Evolutionary conservation across 306 rosid species (phyloP), one percentile per base, ranked within the genome.

Genomic region (Lathyrus sativus): DNA sequence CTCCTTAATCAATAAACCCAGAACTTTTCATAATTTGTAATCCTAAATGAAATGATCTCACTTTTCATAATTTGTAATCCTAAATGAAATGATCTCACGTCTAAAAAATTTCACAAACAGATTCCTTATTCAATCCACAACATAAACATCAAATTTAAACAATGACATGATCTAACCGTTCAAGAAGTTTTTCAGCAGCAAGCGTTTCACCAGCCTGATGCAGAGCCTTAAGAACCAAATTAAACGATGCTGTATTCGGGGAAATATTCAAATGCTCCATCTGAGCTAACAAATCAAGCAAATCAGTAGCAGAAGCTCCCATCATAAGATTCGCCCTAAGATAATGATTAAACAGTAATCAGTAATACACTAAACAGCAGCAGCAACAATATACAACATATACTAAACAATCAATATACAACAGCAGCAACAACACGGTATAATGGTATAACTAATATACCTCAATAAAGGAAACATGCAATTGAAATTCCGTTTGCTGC

Each of bases 201-300:
- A 67, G 53, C 2, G 80, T 71, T 74, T 90, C 99, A 31, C 17
- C 71, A 63, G 83, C 79, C 28, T 75, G 79, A 75, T 54, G 68
- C 99, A 93, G 88, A 11, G 90, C 83, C 70, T 93, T 87, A 65
- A 93, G 89, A 24, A 93, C 95, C 75, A 93, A 78, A 71, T 93
- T 93, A 63, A 74, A 93, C 26, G 97, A 88, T 33, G 99, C 99
- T 13, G 97, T 90, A 42, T 93, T 93, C 0, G 96, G 97, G 0
- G 29, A 7, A 29, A 90, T 28, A 15, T 38, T 41, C 38, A 84
- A 85, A 2, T 84, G 78, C 7, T 78, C 96, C 96, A 90, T 93
- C 45, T 67, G 83, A 2, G 79, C 83, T 3, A 93, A 67, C 18
- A 84, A 69, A 65, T 90, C 89, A 24, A 90, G 91, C 70, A 93